Percentiles rank a stretch among this genome's conserved stretches.
Conservation (phyloP, 306 rosid genomes). For the Cyclanthera cordifolia region DNA sequence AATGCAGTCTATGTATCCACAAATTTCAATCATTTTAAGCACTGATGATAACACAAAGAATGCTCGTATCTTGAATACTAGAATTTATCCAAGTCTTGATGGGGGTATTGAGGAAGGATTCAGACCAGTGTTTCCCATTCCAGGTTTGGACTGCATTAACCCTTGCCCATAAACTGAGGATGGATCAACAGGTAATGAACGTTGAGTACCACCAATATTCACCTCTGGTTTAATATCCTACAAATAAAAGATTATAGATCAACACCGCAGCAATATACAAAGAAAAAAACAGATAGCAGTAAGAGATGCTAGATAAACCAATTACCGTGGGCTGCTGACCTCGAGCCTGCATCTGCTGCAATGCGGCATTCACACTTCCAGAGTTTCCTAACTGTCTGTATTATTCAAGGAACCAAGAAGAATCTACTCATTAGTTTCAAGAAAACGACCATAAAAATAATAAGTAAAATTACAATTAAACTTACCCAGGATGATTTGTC, state of each 20-base stretch:
- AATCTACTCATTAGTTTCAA: neutral
- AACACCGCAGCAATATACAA: constrained; percentile 10
- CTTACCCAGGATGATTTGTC: constrained; percentile 71
- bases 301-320: constrained; percentile 11
- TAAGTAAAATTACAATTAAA: constrained; percentile 12
- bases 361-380: constrained; percentile 61
- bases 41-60: neutral
- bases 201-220: constrained; percentile 54
- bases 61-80: neutral
- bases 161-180: constrained; percentile 72
- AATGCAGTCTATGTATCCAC: neutral
- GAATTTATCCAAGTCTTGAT: neutral
- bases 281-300: constrained; percentile 11
- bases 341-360: constrained; percentile 84
- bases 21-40: neutral
- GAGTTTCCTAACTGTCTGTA: constrained; percentile 82
- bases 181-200: constrained; percentile 78
- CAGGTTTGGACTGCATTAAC: constrained; percentile 72
- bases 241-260: constrained; percentile 11
- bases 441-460: constrained; percentile 2
- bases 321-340: constrained; percentile 55
- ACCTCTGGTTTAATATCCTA: constrained; percentile 67
- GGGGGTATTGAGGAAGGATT: constrained; percentile 3
- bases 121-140: constrained; percentile 64
- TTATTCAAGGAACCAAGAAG: constrained; percentile 15